Conservation (phyloP, 805 yeast genomes). For the Wickerhamomyces queroliae region DNA sequence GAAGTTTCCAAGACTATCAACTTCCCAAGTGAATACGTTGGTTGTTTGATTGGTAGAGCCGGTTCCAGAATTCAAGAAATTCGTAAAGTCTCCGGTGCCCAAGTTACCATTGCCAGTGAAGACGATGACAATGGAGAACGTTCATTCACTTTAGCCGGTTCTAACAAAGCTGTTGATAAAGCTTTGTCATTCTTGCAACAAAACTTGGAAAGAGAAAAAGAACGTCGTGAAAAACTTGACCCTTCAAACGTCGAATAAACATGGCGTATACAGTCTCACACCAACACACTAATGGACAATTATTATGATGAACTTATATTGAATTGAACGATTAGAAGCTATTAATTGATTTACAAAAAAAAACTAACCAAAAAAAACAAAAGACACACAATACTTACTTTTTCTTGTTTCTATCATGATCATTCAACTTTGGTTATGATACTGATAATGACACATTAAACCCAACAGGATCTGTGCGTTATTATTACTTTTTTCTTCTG, state of each 20-base stretch:
- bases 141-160: constrained; percentile 65
- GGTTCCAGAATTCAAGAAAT: constrained; percentile 86
- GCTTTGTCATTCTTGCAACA: constrained; percentile 54
- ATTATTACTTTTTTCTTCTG: no score
- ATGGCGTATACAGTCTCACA: no score
- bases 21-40: constrained; percentile 79
- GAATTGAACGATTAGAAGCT: not conserved
- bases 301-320: not conserved
- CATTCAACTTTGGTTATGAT: no score
- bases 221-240: constrained; percentile 36
- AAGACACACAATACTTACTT: not conserved
- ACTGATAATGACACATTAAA: no score
- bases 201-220: constrained; percentile 53
- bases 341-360: no score
- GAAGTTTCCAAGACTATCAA: constrained; percentile 36
- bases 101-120: constrained; percentile 69
- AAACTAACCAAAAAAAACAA: not conserved
- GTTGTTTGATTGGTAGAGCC: constrained; percentile 82
- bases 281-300: constrained; percentile 2
- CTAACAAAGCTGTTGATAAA: constrained; percentile 39
- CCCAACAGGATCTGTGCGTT: no score
- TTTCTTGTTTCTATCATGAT: not conserved
- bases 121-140: constrained; percentile 60
- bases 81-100: constrained; percentile 71
- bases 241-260: no score